phyloP scores from a whole-genome alignment of 2,329 filamentous ascomycete genomes.

The Cladosporium phlei region DNA sequence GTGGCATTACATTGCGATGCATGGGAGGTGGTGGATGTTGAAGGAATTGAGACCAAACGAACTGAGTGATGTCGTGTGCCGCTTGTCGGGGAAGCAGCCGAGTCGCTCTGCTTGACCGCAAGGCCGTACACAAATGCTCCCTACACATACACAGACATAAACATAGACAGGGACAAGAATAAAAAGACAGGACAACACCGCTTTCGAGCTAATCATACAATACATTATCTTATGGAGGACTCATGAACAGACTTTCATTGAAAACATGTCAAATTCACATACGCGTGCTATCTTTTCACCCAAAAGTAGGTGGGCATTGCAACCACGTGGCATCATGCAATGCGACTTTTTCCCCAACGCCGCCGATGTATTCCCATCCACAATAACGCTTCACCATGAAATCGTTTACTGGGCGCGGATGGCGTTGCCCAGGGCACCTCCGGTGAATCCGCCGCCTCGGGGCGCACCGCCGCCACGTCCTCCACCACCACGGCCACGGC shows the following conservation, averaged over 20 bases:
- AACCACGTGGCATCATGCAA: constrained; percentile 12
- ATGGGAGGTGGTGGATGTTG: background rate
- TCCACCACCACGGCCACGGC: constrained; percentile 54
- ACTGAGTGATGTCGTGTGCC: no score
- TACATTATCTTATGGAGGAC: no score
- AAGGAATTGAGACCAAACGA: background rate
- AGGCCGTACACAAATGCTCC: no score
- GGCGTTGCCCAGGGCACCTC: constrained; percentile 65
- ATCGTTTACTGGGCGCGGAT: constrained; percentile 42
- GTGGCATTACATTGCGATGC: constrained; percentile 12
- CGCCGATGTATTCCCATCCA: constrained; percentile 14
- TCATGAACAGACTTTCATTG: no score
- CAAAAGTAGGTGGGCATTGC: constrained; percentile 13
- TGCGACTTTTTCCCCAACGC: constrained; percentile 13
- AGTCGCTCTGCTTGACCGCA: no score
- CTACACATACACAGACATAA: no score
- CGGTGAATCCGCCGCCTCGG: constrained; percentile 74
- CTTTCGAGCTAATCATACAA: no score
- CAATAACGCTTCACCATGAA: constrained; percentile 12
- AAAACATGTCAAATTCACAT: constrained; percentile 15
- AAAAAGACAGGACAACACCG: no score
- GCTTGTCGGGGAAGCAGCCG: constrained; percentile 2
- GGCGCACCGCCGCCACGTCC: constrained; percentile 51
- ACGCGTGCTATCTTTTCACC: constrained; percentile 15
- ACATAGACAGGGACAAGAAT: no score